These are phyloP conservation scores for Nitzschia palea DNA, from an alignment of 108 stramenopile species.

Conservation along the genomic window DNA sequence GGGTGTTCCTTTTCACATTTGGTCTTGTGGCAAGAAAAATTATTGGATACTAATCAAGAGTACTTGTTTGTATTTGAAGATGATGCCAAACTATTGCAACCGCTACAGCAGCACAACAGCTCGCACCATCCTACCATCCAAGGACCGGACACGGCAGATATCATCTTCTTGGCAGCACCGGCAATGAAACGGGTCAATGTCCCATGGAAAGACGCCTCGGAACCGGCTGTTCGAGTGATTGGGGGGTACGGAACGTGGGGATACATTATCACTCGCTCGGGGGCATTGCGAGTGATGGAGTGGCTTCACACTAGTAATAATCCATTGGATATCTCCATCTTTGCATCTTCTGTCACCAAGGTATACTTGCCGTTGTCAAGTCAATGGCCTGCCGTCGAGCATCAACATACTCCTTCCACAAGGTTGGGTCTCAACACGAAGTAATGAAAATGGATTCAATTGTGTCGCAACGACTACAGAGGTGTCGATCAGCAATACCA, in stretches of 20 bases:
- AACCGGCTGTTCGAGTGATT: background rate
- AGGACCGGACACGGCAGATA: slow-evolving; percentile 6
- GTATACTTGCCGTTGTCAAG: background rate
- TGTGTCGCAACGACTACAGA: no score
- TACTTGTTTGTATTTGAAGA: slow-evolving; percentile 12
- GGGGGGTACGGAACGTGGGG: background rate
- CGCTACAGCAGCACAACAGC: background rate
- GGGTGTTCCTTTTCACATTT: slow-evolving; percentile 5
- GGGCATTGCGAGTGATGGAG: background rate
- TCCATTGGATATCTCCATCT: background rate
- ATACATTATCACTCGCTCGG: background rate
- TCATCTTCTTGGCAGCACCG: background rate
- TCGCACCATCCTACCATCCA: background rate
- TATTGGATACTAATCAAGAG: background rate
- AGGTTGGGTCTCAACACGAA: background rate
- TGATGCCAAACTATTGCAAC: background rate
- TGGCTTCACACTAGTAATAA: background rate
- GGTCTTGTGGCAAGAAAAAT: slow-evolving; percentile 4
- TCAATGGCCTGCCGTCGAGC: background rate
- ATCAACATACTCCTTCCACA: background rate
- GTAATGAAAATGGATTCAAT: no score
- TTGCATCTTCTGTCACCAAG: background rate
- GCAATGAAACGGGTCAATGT: slow-evolving; percentile 2
- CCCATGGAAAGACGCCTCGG: background rate
- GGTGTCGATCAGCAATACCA: no score